Evolutionary conservation across 2,329 filamentous ascomycete species (phyloP).

Genomic region (Ascochyta viciae-villosae): DNA sequence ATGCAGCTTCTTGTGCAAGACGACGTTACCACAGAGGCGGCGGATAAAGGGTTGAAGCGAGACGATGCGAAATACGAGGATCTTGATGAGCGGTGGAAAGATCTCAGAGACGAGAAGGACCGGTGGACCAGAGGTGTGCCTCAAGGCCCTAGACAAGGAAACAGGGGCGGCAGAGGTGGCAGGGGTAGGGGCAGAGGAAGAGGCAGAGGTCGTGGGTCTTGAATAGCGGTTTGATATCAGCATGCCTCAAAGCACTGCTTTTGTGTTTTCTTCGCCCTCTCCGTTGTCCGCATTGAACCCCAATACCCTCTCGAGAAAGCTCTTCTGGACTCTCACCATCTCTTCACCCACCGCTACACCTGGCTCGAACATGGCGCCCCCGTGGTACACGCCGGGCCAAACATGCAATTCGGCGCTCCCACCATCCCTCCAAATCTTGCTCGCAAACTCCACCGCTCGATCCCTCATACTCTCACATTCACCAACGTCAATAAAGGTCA

Average conservation of each 20-base stretch:
- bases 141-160: conserved; percentile 16
- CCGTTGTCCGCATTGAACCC: not conserved
- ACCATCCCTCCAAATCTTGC: conserved; percentile 50
- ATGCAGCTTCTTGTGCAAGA: conserved; percentile 53
- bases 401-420: conserved; percentile 55
- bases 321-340: conserved; percentile 1
- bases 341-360: not conserved
- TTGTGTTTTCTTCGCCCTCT: not conserved
- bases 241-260: not conserved
- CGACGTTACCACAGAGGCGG: conserved; percentile 37
- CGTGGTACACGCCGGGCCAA: conserved; percentile 45
- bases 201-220: conserved; percentile 3
- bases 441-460: conserved; percentile 52
- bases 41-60: conserved; percentile 17
- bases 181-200: conserved; percentile 21
- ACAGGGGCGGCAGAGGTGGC: conserved; percentile 19
- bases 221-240: not conserved
- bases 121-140: conserved; percentile 26
- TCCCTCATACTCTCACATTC: conserved; percentile 55
- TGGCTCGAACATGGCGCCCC: conserved; percentile 6
- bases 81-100: conserved; percentile 52
- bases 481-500: conserved; percentile 55
- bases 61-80: conserved; percentile 21
- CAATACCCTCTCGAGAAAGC: conserved; percentile 2
- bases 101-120: conserved; percentile 33